Evolutionary conservation across 108 stramenopile species (phyloP), one percentile per base, ranked within the genome.

Genomic region (Discostella stelligeroides): DNA sequence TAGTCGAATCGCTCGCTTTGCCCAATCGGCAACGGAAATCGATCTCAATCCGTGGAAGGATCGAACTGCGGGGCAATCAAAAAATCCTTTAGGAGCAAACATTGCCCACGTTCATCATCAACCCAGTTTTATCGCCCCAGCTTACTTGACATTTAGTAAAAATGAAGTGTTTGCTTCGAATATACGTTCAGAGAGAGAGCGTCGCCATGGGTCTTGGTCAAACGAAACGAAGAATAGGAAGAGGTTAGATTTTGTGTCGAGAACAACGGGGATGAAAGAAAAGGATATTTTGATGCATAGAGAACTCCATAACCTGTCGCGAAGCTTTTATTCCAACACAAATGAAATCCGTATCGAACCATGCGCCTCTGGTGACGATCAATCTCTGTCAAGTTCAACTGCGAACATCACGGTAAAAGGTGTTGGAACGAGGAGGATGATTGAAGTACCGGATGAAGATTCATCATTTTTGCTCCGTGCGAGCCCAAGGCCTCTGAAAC

Each of bases 401-500:
- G 69, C 73, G 34, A 78, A 76, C 49, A 72, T 92, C 55, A 87
- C 85, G 15, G 87, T 94, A 27, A 88, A 94, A 67, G 84, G 60
- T 12, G 75, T 78, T 37, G 70, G 84, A 12, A 48, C 72, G 8
- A 53, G 88, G 42, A 76, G 90, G 29, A 84, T 82, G 23, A 81
- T 91, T 50, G 92, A 91, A 67, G 81, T 94, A 27, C 92, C 92
- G 7, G 90, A 94, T 50, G 92, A 94, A 59, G 92, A 94, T 72
- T 94, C 92, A 21, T 94, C 92, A 4, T 94, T 94, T 74, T 64
- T 94, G 21, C 66, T 91, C 29, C 72, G 88, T 42, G 88, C 87
- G 11, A 41, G 85, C 77, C 78, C 91, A 29, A 81, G 79, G 38
- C 69, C 76, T n/a, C 70, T 94, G 23, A 86, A 85, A 49, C 82